Evolutionary conservation across 164 flowering plant species (phyloP), one percentile per base, ranked within the genome.

Genomic region (Magnolia officinalis): DNA sequence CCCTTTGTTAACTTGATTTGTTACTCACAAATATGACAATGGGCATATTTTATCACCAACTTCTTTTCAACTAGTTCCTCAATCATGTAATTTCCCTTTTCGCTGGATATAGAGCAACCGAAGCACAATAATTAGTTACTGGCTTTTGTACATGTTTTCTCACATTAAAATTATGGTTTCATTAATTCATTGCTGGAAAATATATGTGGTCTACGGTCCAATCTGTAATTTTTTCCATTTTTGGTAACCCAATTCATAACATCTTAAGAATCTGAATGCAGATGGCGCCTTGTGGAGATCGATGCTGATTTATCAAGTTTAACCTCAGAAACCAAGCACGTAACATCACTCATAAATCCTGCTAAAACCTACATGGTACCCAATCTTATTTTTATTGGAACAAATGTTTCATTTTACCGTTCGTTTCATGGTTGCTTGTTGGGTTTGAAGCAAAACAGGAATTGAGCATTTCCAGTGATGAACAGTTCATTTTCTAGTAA

Each of bases 211-310:
- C 18, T 55, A 11, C 19, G 10, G 13, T 55, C 18, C 18, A 16
- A 3, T 55, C 18, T 55, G 16, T 55, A 16, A 55, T 16, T 55
- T 52, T 14, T 52, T 55, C 61, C 18, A 11, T 16, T 55, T 55
- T 55, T 55, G 13, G 2, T 66, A 9, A 66, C 29, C 29, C 69
- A 21, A 1, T 68, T 37, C 6, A 14, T 14, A 37, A 68, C 45
- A 31, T 18, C 18, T 68, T 10, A 6, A 68, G 29, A 55, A 55
- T 55, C 61, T 11, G 49, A 68, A 68, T 78, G 79, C 88, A 96
- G 99, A 86, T 96, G 99, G 99, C 95, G 86, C 65, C 97, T 96
- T 70, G 95, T 96, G 72, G 98, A 96, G 85, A 88, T 92, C 76
- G 98, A 96, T 92, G 93, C 97, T 78, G 91, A 90, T 72, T 77